Evolutionary conservation across 352 stramenopile genomes (phyloP).

Genomic region (Globisporangium abappressorium): DNA sequence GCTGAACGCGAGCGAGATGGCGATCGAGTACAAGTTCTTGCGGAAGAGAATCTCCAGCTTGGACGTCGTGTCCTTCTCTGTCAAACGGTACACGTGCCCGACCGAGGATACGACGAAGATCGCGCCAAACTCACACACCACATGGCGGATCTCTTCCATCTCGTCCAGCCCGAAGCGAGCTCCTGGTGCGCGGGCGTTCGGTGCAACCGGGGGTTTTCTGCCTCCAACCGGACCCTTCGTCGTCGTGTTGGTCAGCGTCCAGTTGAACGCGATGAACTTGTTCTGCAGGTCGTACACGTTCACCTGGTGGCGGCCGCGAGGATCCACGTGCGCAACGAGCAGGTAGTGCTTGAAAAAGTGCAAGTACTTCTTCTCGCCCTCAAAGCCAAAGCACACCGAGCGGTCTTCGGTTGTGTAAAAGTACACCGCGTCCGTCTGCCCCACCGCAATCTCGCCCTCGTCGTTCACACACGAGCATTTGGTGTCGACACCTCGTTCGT

Average conservation of each 20-base stretch:
- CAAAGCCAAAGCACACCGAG: conserved; percentile 85
- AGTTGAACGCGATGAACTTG: conserved; percentile 93
- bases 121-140: conserved; percentile 82
- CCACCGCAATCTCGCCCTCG: conserved; percentile 79
- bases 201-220: conserved; percentile 24
- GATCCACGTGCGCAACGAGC: conserved; percentile 78
- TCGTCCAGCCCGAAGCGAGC: conserved; percentile 79
- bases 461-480: conserved; percentile 85
- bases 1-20: conserved; percentile 96
- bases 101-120: conserved; percentile 88
- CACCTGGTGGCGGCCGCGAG: conserved; percentile 77
- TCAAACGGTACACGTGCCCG: conserved; percentile 90
- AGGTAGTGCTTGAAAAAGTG: conserved; percentile 89
- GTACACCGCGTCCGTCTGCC: conserved; percentile 85
- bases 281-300: conserved; percentile 92
- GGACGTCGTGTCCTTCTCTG: conserved; percentile 93
- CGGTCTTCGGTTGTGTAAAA: conserved; percentile 89
- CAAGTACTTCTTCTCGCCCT: conserved; percentile 86
- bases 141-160: conserved; percentile 85
- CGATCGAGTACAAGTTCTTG: conserved; percentile 97
- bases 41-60: conserved; percentile 97
- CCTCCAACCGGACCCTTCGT: conserved; percentile 15
- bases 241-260: conserved; percentile 70
- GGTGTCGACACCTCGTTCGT: conserved; percentile 78
- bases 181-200: conserved; percentile 39